A percentile compares a stretch with the other conserved stretches of the same genome.
Conservation (phyloP, 495 filamentous ascomycete species). For the Cercophora newfieldiana region DNA sequence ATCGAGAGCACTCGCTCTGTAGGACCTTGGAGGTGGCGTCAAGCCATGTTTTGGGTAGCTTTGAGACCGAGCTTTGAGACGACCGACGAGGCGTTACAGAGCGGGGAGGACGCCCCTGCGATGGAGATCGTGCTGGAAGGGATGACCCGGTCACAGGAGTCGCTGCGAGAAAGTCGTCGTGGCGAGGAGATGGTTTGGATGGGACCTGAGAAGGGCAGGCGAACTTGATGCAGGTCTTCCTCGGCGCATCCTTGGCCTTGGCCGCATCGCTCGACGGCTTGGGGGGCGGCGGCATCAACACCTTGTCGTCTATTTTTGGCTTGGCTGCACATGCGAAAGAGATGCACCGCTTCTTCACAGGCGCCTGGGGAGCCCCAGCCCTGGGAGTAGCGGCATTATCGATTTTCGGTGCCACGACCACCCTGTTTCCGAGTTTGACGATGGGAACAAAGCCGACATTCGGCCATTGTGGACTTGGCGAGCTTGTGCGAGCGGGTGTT, state of each 20-base stretch:
- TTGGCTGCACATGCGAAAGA: slow-evolving; percentile 79
- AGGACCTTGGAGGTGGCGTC: slow-evolving; percentile 55
- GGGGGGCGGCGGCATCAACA: slow-evolving; percentile 28
- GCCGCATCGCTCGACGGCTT: slow-evolving; percentile 24
- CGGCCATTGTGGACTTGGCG: slow-evolving; percentile 80
- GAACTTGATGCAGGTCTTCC: slow-evolving; percentile 52
- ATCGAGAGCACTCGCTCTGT: slow-evolving; percentile 68
- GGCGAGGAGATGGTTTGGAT: slow-evolving; percentile 11
- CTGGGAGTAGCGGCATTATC: background rate
- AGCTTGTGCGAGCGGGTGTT: slow-evolving; percentile 84
- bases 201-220: slow-evolving; percentile 41
- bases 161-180: slow-evolving; percentile 15
- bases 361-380: slow-evolving; percentile 26
- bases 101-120: slow-evolving; percentile 50
- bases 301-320: slow-evolving; percentile 34
- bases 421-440: slow-evolving; percentile 13
- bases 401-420: slow-evolving; percentile 1
- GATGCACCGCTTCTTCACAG: slow-evolving; percentile 75
- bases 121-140: slow-evolving; percentile 30
- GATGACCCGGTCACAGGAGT: slow-evolving; percentile 26
- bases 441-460: slow-evolving; percentile 29
- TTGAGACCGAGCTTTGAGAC: slow-evolving; percentile 36
- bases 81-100: slow-evolving; percentile 45
- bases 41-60: slow-evolving; percentile 46
- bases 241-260: slow-evolving; percentile 38